A percentile compares a stretch with the other conserved stretches of the same genome.
These are phyloP conservation scores for Juglanconis juglandina DNA, from an alignment of 2,329 filamentous ascomycete genomes.

Conservation along the genomic window DNA sequence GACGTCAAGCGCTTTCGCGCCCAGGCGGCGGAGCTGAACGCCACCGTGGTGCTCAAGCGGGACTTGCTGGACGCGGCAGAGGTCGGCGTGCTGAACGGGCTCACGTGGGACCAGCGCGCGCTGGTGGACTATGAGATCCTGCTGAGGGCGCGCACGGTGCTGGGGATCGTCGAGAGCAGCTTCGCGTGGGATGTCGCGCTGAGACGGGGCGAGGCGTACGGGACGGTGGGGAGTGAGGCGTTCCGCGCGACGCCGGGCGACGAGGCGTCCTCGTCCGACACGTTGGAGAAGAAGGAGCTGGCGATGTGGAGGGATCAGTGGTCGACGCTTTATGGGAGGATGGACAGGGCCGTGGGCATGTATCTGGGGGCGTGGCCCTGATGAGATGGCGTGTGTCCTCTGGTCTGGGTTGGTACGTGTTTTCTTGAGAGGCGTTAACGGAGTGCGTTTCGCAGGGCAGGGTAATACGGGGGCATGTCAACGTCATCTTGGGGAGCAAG, in stretches of 20 bases:
- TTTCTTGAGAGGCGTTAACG: neutral
- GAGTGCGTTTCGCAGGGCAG: too few relatives aligned
- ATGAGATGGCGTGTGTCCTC: conserved; percentile 1
- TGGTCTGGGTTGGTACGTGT: neutral
- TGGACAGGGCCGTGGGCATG: conserved; percentile 14
- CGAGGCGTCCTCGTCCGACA: conserved; percentile 5
- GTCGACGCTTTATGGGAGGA: conserved; percentile 29
- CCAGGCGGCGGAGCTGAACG: conserved; percentile 32
- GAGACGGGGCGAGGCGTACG: conserved; percentile 30
- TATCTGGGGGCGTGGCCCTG: conserved; percentile 17
- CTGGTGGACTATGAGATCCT: conserved; percentile 51
- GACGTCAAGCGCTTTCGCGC: conserved; percentile 34
- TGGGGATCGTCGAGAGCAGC: conserved; percentile 41
- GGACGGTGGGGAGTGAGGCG: neutral
- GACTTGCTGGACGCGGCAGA: conserved; percentile 39
- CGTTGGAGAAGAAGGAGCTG: conserved; percentile 8
- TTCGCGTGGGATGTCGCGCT: conserved; percentile 47
- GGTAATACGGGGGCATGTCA: too few relatives aligned
- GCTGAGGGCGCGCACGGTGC: conserved; percentile 39
- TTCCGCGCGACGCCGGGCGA: conserved; percentile 1
- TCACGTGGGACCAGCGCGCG: conserved; percentile 48
- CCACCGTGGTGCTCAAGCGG: conserved; percentile 40
- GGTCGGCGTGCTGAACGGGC: conserved; percentile 28
- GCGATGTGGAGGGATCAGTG: conserved; percentile 31
- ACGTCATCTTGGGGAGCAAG: too few relatives aligned